Base-by-base conservation (phyloP, 108 stramenopile genomes). In the Pseudonitzschia pungens region DNA sequence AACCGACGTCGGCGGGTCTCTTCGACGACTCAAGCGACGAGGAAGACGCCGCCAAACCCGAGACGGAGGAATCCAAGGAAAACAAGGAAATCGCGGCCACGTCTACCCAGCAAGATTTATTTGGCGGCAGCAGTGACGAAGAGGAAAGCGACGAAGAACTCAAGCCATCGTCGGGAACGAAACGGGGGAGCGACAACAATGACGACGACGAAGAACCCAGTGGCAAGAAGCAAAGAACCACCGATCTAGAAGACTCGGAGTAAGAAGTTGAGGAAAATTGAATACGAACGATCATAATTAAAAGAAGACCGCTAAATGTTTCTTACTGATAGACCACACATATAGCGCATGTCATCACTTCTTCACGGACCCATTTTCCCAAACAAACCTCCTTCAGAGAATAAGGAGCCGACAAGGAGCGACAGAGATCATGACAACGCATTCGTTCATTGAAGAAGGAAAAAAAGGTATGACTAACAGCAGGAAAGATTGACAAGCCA, bases 1-100 rank as follows among this genome's bases (percentile, higher is more conserved):
- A 31, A n/a, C 36, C 60, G 11, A 76, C 74, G 42, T 72, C 84
- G 28, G 78, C 82, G 22, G 82, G 79, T 18, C 71, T 88, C 36
- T 87, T 86, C 70, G 92, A 91, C 63, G 89, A 88, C 44, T 87
- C 86, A 0, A 86, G 88, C 50, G 59, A 63, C 48, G 80, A 71
- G 20, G 51, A 44, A 7, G 65, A 36, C 52, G 70, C 32, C n/a
- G 51, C 53, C 27, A 58, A 59, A n/a, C 14, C 50, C 57, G 67
- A 36, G 40, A 53, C 65, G n/a, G 58, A 27, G 26, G 65, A 71
- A 55, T 70, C 62, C 48, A 26, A 48, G 16, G 80, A 70, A 65
- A 64, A 78, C 21, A 76, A 67, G 18, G 76, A 77, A 41, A 31
- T 27, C 12, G 64, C 50, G 15, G 73, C 29, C 36, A 66, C 20